Conservation (phyloP, 192 early-diverging fungal genomes). For the Rhizophagus prolifer region DNA sequence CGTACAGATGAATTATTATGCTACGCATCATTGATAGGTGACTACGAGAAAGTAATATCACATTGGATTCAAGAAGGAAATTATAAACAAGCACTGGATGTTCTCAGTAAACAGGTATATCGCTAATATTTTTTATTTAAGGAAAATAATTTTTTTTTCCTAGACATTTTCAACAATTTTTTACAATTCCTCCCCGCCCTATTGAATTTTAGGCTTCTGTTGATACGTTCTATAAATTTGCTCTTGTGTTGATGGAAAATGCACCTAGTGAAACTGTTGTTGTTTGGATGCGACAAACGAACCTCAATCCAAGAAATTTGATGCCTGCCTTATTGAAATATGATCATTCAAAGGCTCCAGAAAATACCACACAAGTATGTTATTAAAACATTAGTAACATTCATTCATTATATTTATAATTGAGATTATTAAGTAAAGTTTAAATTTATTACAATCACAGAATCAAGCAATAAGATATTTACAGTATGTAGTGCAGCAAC, state of each 20-base stretch:
- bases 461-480: slow-evolving; percentile 91
- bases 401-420: not conserved
- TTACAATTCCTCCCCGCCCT: no score
- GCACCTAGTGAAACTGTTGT: slow-evolving; percentile 83
- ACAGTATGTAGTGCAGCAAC: slow-evolving; percentile 73
- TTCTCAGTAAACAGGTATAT: slow-evolving; percentile 73
- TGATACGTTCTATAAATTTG: slow-evolving; percentile 87
- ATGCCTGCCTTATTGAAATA: slow-evolving; percentile 89
- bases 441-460: slow-evolving; percentile 38
- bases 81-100: slow-evolving; percentile 72
- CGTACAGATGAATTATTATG: slow-evolving; percentile 76
- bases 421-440: not conserved
- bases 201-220: slow-evolving; percentile 54
- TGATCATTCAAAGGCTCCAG: slow-evolving; percentile 50
- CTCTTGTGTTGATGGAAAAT: slow-evolving; percentile 81
- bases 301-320: slow-evolving; percentile 78
- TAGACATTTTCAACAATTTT: no score
- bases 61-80: slow-evolving; percentile 82
- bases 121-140: not conserved
- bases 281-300: slow-evolving; percentile 81
- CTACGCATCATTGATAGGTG: slow-evolving; percentile 80
- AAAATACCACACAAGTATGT: slow-evolving; percentile 36
- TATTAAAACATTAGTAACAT: slow-evolving; percentile 16
- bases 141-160: no score
- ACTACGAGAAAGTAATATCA: slow-evolving; percentile 83